These are phyloP conservation scores for Penicillium goetzii DNA, from an alignment of 495 filamentous ascomycete species.

Conservation along the genomic window DNA sequence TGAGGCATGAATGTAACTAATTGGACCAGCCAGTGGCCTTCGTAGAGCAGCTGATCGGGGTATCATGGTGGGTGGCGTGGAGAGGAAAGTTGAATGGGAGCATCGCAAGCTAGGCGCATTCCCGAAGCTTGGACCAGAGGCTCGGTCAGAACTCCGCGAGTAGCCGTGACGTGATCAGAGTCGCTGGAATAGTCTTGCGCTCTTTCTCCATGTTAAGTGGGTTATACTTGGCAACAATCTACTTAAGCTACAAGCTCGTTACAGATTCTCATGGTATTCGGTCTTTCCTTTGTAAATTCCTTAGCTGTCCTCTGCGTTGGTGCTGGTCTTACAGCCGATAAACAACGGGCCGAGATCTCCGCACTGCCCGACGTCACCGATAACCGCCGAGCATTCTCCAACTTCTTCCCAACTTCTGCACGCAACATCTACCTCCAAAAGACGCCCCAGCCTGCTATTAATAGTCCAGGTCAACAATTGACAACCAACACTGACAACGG, in stretches of 20 bases:
- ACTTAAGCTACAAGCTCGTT: not conserved
- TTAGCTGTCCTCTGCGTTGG: not conserved
- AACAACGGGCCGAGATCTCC: conserved; percentile 19
- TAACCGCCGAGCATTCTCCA: conserved; percentile 21
- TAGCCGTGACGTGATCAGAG: conserved; percentile 13
- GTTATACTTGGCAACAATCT: not conserved
- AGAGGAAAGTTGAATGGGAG: conserved; percentile 10
- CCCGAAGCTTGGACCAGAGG: conserved; percentile 29
- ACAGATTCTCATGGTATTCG: not conserved
- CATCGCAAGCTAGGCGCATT: conserved; percentile 22
- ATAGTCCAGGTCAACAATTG: not conserved
- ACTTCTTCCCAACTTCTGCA: conserved; percentile 9
- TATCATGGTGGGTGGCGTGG: conserved; percentile 25
- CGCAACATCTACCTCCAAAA: not conserved
- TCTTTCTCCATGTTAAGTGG: not conserved
- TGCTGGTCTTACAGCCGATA: conserved; percentile 2
- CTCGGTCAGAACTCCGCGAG: conserved; percentile 32
- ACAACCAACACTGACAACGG: not conserved
- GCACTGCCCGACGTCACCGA: conserved; percentile 26
- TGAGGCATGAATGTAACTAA: not conserved
- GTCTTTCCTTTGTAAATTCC: not conserved
- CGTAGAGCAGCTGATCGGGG: conserved; percentile 19
- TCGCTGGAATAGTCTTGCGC: not conserved
- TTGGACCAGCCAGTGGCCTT: conserved; percentile 25
- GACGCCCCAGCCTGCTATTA: not conserved